Evolutionary conservation across 2,329 filamentous ascomycete species (phyloP).

Genomic region (Aspergillus neotritici): DNA sequence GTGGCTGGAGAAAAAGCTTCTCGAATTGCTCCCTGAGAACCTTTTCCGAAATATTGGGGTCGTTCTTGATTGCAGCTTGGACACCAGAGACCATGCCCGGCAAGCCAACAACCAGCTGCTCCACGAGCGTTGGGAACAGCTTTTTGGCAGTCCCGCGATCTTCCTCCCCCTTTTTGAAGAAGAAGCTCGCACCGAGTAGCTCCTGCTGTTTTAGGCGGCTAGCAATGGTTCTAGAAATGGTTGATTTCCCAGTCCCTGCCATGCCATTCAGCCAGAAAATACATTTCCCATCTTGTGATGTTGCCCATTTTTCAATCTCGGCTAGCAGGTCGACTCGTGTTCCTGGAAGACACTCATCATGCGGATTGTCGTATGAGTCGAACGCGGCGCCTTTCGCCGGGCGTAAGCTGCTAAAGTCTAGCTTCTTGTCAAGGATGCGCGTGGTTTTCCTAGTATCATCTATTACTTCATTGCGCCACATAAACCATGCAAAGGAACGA

Average conservation of each 20-base stretch:
- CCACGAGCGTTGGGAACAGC: slow-evolving; percentile 34
- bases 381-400: neutral
- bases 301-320: neutral
- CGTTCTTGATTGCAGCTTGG: slow-evolving; percentile 15
- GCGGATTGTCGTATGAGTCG: neutral
- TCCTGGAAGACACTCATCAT: neutral
- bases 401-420: slow-evolving; percentile 11
- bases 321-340: neutral
- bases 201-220: slow-evolving; percentile 9
- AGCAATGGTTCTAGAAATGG: no score
- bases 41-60: slow-evolving; percentile 20
- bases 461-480: slow-evolving; percentile 3
- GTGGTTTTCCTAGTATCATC: slow-evolving; percentile 6
- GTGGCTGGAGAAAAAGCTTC: slow-evolving; percentile 20
- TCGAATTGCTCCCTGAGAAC: slow-evolving; percentile 21
- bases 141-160: slow-evolving; percentile 32
- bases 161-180: slow-evolving; percentile 40
- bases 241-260: slow-evolving; percentile 22
- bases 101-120: slow-evolving; percentile 23
- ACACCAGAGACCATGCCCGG: slow-evolving; percentile 20
- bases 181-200: slow-evolving; percentile 36
- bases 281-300: slow-evolving; percentile 10
- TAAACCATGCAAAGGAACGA: slow-evolving; percentile 4
- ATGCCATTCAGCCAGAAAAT: slow-evolving; percentile 1
- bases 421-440: slow-evolving; percentile 8